Conservation (phyloP, 768 basidiomycete genomes). For the Neoboletus brunneissimus region DNA sequence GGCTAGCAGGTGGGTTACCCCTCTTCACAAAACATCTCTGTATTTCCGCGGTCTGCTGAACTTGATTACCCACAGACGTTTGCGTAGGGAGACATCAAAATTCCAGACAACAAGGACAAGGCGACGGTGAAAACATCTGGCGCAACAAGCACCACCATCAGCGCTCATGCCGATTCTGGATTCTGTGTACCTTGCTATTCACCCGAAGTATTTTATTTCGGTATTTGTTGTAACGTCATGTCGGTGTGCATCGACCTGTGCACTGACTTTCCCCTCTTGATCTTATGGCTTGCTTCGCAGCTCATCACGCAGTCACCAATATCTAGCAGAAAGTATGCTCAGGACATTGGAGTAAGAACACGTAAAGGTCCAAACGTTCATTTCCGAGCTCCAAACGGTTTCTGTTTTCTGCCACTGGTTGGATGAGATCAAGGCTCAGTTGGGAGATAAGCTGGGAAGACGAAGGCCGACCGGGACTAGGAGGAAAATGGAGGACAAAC, state of each 20-base stretch:
- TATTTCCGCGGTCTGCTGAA: conserved; percentile 1
- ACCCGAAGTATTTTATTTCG: conserved; percentile 21
- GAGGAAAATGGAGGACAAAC: conserved; percentile 14
- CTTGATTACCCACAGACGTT: conserved; percentile 39
- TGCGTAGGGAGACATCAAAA: conserved; percentile 65
- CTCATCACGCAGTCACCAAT: not conserved
- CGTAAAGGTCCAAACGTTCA: conserved; percentile 13
- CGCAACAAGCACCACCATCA: conserved; percentile 3
- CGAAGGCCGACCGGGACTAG: not conserved
- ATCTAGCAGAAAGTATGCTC: not conserved
- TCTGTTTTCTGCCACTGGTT: conserved; percentile 3
- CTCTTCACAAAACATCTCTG: not conserved
- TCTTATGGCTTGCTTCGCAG: conserved; percentile 9
- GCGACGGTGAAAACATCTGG: conserved; percentile 30
- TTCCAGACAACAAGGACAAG: conserved; percentile 51
- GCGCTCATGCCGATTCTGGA: conserved; percentile 3
- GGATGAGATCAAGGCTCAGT: conserved; percentile 12
- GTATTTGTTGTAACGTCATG: conserved; percentile 23
- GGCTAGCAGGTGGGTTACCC: conserved; percentile 55
- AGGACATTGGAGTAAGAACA: not conserved
- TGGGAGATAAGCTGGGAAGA: conserved; percentile 29
- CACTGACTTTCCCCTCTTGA: conserved; percentile 15
- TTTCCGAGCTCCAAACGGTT: conserved; percentile 9
- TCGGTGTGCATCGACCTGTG: not conserved
- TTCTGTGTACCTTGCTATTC: conserved; percentile 5